Conservation (phyloP, 2,329 filamentous ascomycete genomes). For the Proliferodiscus dingleyae region DNA sequence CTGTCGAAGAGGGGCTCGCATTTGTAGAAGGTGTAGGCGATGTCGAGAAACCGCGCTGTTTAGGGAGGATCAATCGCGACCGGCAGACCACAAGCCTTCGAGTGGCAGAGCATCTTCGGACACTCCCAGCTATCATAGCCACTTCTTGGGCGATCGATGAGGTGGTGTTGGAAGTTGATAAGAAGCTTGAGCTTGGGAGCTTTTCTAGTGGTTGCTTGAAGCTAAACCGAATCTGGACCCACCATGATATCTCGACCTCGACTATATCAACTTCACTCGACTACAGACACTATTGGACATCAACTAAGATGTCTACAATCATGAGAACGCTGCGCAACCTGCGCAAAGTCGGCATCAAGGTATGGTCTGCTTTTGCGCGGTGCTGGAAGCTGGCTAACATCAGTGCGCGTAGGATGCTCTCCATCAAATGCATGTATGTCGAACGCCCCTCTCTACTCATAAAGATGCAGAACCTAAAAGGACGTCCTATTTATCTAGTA, state of each 20-base stretch:
- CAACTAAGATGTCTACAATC: conserved; percentile 79
- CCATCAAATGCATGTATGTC: conserved; percentile 86
- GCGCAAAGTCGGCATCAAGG: conserved; percentile 84
- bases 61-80: conserved; percentile 17
- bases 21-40: conserved; percentile 18
- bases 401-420: conserved; percentile 65
- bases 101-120: conserved; percentile 30
- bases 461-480: conserved; percentile 19
- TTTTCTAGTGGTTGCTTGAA: conserved; percentile 2
- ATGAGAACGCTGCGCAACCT: conserved; percentile 81
- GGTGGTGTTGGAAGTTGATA: not conserved
- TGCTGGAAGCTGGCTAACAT: conserved; percentile 33
- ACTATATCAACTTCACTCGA: conserved; percentile 13
- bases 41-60: conserved; percentile 29
- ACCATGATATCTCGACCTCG: conserved; percentile 10
- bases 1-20: conserved; percentile 39
- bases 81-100: conserved; percentile 25
- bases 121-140: conserved; percentile 34
- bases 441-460: conserved; percentile 21
- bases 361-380: conserved; percentile 35
- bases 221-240: conserved; percentile 20
- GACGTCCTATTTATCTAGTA: conserved; percentile 22
- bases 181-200: not conserved
- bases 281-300: conserved; percentile 23
- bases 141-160: not conserved